These are phyloP conservation scores for Fusarium xylarioides DNA, from an alignment of 2,329 filamentous ascomycete species.

Conservation along the genomic window DNA sequence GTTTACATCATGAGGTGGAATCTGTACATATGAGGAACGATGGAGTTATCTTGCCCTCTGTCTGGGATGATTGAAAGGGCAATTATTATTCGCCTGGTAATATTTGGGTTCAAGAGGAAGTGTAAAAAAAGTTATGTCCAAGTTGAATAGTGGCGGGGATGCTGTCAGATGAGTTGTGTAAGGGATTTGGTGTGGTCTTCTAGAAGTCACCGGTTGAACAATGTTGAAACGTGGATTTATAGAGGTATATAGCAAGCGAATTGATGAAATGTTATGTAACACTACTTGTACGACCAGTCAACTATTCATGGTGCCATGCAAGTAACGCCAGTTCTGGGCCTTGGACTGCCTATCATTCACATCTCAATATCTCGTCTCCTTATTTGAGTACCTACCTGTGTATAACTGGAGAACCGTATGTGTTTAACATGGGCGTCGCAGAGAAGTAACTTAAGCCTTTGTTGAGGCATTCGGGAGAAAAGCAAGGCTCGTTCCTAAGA, in stretches of 20 bases:
- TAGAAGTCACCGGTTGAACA: slow-evolving; percentile 26
- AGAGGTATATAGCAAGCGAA: slow-evolving; percentile 41
- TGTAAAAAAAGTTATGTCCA: slow-evolving; percentile 3
- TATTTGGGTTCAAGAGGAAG: neutral
- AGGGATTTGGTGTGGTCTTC: neutral
- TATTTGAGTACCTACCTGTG: neutral
- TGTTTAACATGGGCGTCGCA: neutral
- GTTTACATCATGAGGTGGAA: slow-evolving; percentile 42
- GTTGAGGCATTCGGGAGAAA: neutral
- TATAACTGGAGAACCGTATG: neutral
- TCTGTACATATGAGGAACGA: slow-evolving; percentile 40
- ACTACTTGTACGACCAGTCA: neutral
- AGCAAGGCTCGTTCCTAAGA: neutral
- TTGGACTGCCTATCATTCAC: neutral
- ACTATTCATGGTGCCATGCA: neutral
- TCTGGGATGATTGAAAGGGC: slow-evolving; percentile 15
- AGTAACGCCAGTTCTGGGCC: neutral
- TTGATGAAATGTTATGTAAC: slow-evolving; percentile 26
- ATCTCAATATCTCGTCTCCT: neutral
- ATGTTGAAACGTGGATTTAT: slow-evolving; percentile 20
- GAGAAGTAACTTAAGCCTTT: neutral
- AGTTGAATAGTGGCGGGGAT: neutral
- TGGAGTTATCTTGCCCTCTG: slow-evolving; percentile 10
- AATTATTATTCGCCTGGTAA: slow-evolving; percentile 15
- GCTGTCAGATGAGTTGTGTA: neutral